These are phyloP conservation scores for Starmera dryadoides DNA, from an alignment of 805 yeast species.

Conservation along the genomic window DNA sequence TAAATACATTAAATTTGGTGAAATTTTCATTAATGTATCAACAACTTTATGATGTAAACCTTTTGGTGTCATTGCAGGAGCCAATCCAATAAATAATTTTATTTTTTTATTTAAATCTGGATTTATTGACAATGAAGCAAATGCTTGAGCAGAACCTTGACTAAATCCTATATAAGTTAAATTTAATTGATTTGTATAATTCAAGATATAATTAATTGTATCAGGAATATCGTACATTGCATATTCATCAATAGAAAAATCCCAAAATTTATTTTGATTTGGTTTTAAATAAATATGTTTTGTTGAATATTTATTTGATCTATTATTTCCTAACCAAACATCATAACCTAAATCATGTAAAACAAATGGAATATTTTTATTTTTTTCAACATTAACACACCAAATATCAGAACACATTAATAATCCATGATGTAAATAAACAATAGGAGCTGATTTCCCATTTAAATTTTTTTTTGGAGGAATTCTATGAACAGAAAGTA, in stretches of 20 bases:
- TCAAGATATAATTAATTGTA: conserved; percentile 64
- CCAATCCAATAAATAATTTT: conserved; percentile 64
- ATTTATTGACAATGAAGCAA: conserved; percentile 74
- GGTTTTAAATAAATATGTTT: conserved; percentile 53
- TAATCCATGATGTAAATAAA: conserved; percentile 87
- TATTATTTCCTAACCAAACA: conserved; percentile 89
- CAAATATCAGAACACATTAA: conserved; percentile 85
- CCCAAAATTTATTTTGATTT: conserved; percentile 58
- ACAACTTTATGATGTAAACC: conserved; percentile 73
- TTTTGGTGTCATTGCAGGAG: conserved; percentile 92
- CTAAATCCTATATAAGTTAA: conserved; percentile 82
- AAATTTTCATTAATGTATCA: conserved; percentile 67
- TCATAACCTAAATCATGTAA: conserved; percentile 82
- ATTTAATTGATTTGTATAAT: conserved; percentile 42
- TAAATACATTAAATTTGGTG: conserved; percentile 66
- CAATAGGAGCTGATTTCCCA: conserved; percentile 51
- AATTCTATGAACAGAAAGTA: conserved; percentile 69
- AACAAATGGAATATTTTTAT: conserved; percentile 62
- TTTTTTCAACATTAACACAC: conserved; percentile 43
- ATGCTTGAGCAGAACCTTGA: conserved; percentile 92
- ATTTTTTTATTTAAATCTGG: conserved; percentile 53
- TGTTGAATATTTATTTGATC: conserved; percentile 89
- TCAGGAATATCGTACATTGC: conserved; percentile 89
- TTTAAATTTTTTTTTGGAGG: conserved; percentile 29
- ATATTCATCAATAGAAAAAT: conserved; percentile 86